Evolutionary conservation across 2,329 filamentous ascomycete genomes (phyloP).

Genomic region (Cordyceps fumosorosea): DNA sequence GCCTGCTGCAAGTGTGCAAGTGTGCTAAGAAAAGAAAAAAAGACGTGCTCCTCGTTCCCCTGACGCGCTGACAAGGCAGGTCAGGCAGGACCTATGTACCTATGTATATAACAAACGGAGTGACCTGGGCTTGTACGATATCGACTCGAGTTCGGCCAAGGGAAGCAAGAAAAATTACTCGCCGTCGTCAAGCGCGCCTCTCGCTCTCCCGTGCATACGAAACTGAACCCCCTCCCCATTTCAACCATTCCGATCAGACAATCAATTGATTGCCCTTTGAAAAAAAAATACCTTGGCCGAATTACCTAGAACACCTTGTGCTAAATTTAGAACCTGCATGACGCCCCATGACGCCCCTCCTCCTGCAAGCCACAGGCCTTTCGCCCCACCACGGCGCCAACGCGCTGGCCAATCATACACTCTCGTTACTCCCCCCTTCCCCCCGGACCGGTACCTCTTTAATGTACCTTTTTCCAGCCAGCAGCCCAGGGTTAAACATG

Average conservation of each 20-base stretch:
- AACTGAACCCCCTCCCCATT: too few species aligned
- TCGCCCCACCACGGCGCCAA: constrained; percentile 4
- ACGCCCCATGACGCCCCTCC: neutral
- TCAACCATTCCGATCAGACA: neutral
- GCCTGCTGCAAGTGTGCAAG: neutral
- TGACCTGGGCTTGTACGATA: too few species aligned
- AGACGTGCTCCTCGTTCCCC: neutral
- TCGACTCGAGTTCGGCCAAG: too few species aligned
- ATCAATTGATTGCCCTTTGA: neutral
- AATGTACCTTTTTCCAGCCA: neutral
- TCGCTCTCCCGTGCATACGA: neutral
- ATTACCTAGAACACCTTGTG: neutral
- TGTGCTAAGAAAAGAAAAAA: neutral
- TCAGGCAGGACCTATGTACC: neutral
- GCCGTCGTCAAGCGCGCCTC: neutral
- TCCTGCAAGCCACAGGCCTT: constrained; percentile 5
- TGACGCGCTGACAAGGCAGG: neutral
- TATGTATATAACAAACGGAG: neutral
- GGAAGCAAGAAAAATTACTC: neutral
- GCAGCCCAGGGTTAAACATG: neutral
- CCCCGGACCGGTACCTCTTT: neutral
- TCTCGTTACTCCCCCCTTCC: neutral
- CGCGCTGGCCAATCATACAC: neutral
- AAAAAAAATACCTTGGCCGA: neutral
- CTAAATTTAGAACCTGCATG: constrained; percentile 4